A percentile compares a stretch with the other conserved stretches of the same genome.
These are phyloP conservation scores for Scortechinia acanthostroma DNA, from an alignment of 2,329 filamentous ascomycete species.

Conservation along the genomic window DNA sequence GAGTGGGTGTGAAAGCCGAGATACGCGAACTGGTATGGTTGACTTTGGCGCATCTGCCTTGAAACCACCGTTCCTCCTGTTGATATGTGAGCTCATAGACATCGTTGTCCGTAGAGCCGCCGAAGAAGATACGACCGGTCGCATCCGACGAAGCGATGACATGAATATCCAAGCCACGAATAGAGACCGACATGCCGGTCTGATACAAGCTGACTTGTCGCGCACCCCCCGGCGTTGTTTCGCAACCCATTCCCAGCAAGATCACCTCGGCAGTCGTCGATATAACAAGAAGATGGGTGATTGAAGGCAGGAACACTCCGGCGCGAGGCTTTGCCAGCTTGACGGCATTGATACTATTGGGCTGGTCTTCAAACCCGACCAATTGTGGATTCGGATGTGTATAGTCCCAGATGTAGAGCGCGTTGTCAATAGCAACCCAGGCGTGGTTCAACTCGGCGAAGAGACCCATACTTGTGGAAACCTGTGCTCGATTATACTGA, in stretches of 20 bases:
- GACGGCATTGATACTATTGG: constrained; percentile 82
- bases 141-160: constrained; percentile 74
- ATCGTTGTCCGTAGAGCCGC: constrained; percentile 73
- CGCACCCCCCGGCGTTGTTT: constrained; percentile 59
- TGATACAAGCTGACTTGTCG: constrained; percentile 75
- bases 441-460: constrained; percentile 93
- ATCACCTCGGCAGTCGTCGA: constrained; percentile 81
- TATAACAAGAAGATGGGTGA: constrained; percentile 82
- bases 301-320: constrained; percentile 79
- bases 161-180: constrained; percentile 70
- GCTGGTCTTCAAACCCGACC: constrained; percentile 84
- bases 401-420: constrained; percentile 95
- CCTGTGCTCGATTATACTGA: constrained; percentile 80
- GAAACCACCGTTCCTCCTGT: constrained; percentile 95
- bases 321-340: constrained; percentile 77
- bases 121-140: constrained; percentile 83
- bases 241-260: constrained; percentile 74
- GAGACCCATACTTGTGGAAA: constrained; percentile 87
- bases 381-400: constrained; percentile 85
- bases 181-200: constrained; percentile 75
- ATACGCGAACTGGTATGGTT: constrained; percentile 77
- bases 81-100: constrained; percentile 93
- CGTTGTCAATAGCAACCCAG: constrained; percentile 93
- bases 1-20: constrained; percentile 53
- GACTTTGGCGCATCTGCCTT: constrained; percentile 76